These are phyloP conservation scores for Moricandia moricandioides DNA, from an alignment of 345 rosid species.

Conservation along the genomic window DNA sequence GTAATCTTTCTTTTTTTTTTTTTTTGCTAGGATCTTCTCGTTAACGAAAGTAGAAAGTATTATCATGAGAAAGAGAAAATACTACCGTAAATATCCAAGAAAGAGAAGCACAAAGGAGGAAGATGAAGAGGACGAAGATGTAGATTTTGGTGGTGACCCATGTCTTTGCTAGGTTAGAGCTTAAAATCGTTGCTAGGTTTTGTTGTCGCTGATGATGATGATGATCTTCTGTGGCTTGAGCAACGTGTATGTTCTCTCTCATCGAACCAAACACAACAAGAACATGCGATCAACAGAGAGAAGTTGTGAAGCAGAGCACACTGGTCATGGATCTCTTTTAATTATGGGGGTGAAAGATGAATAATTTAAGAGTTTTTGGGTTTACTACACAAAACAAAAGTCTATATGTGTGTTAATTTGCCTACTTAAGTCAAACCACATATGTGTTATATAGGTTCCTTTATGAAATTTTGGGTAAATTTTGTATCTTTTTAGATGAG, in stretches of 20 bases:
- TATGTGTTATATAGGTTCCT: background rate
- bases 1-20: background rate
- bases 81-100: conserved; percentile 37
- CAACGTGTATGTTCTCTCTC: conserved; percentile 15
- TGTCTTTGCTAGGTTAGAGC: conserved; percentile 34
- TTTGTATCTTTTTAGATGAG: background rate
- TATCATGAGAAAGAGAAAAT: background rate
- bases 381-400: background rate
- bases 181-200: conserved; percentile 10
- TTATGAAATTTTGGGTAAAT: background rate
- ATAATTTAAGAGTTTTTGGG: background rate
- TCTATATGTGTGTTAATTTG: background rate
- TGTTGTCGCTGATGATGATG: conserved; percentile 18
- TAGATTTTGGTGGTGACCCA: conserved; percentile 31
- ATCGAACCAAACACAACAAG: conserved; percentile 15
- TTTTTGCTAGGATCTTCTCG: background rate
- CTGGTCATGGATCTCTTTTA: background rate
- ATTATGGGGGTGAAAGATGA: background rate
- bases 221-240: conserved; percentile 13
- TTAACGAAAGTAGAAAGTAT: background rate
- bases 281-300: background rate
- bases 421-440: background rate
- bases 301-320: conserved; percentile 6
- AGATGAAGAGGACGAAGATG: conserved; percentile 36
- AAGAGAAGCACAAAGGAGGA: conserved; percentile 34